phyloP scores from a whole-genome alignment of 345 rosid species.

The Carallia brachiata region DNA sequence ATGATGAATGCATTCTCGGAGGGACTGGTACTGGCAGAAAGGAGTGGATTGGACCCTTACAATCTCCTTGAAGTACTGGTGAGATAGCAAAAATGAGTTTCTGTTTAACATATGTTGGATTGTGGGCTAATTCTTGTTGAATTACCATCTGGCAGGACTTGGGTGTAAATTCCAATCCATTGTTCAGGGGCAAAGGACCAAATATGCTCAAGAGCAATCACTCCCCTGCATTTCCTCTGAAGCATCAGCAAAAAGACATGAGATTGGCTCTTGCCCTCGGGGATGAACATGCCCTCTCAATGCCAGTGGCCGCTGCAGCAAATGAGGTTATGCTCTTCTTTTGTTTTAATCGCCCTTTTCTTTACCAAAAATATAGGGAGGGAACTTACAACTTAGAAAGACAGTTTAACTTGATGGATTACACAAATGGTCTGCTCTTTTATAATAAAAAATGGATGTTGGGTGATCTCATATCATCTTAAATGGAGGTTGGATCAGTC shows the following conservation, averaged over 20 bases:
- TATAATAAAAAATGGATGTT: too few relatives aligned
- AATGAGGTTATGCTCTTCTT: conserved; percentile 60
- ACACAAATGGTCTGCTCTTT: too few relatives aligned
- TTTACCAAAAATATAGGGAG: too few relatives aligned
- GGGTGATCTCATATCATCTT: too few relatives aligned
- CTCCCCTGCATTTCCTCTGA: conserved; percentile 79
- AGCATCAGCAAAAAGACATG: conserved; percentile 95
- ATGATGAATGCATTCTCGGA: conserved; percentile 94
- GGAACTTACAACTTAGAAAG: too few relatives aligned
- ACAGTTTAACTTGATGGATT: too few relatives aligned
- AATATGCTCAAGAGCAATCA: conserved; percentile 61
- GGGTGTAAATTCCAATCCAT: conserved; percentile 74
- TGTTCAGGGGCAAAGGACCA: conserved; percentile 87
- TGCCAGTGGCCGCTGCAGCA: conserved; percentile 94
- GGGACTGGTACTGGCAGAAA: conserved; percentile 79
- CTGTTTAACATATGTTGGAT: background rate
- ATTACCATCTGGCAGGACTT: conserved; percentile 57
- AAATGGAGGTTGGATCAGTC: too few relatives aligned
- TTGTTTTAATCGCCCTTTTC: background rate
- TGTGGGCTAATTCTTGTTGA: conserved; percentile 7
- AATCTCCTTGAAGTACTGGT: conserved; percentile 78
- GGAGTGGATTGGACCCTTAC: conserved; percentile 70
- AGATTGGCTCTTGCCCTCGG: conserved; percentile 97
- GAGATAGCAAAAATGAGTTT: conserved; percentile 24
- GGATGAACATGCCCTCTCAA: conserved; percentile 78